Base-by-base conservation (phyloP, 2,329 filamentous ascomycete species). In the Clarireedia homoeocarpa region DNA sequence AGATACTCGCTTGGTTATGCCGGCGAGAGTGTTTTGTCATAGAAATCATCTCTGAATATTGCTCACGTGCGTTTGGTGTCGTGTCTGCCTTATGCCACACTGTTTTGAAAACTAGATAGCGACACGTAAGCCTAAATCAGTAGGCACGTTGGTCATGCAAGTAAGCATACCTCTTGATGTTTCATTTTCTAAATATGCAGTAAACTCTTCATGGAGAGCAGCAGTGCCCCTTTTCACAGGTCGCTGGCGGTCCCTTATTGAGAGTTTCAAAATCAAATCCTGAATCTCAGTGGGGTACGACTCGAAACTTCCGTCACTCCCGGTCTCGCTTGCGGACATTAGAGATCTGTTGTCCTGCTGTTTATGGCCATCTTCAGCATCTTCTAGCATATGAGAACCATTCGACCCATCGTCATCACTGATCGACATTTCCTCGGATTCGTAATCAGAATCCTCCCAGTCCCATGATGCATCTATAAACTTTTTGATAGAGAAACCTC, bases 1-100 rank as follows among this genome's bases (percentile, higher is more conserved):
- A 39, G 42, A 67, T 66, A 5, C 59, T 55, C n/a, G 58, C 51
- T 39, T 59, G 55, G 27, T 63, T 55, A 44, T 59, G 64, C 6
- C 60, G 65, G 6, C 69, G 63, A 40, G 66, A 62, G 3, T 67
- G 65, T n/a, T 63, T 60, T 30, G 73, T 62, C 55, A 77, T 69
- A 3, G 66, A 63, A 45, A 67, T 65, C 20, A 70, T 67, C 51
- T 75, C 71, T 1, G 66, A 48, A 58, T 74, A 75, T 51, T 66
- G 69, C 45, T 68, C 64, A 26, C 70, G 68, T 0, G 71, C 70
- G 3, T 71, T 67, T 0, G 73, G 71, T 48, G 74, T 71, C 1
- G 75, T 61, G 47, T 78, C 75, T 5, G 69, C 74, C 5, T 69
- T 65, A 55, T 77, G 75, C 66, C 74, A 77, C 27, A 68, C 66